Base-by-base conservation (phyloP, 768 basidiomycete species). In the Rhodotorula diobovata region DNA sequence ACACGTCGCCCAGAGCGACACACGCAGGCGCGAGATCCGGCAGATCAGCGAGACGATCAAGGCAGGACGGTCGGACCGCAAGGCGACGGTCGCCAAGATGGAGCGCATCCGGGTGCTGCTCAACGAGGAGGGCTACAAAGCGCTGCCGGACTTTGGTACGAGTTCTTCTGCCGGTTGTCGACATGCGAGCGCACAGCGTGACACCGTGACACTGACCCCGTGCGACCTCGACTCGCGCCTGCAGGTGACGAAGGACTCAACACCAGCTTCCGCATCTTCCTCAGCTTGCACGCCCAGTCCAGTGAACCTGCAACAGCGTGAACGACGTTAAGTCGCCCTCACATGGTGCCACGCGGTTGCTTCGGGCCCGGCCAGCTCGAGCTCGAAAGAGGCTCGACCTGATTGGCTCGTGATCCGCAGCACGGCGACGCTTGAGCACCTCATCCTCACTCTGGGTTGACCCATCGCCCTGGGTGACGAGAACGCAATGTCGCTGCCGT, bases 91-190 rank as follows among this genome's bases (percentile, higher is more conserved):
- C n/a, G 66, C 28, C 28, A 63, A 54, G 56, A 32, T 70, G 60
- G 65, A 67, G 57, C 60, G 68, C 39, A 67, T 73, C 5, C 51
- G 57, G 46, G 34, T 37, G 8, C 30, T 73, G 34, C 51, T 67
- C 12, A 37, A 66, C 12, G 68, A 70, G 43, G 72, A 73, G 53
- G 68, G 72, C 4, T 67, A 63, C 45, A 30, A 34, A 10, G 68
- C 68, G 0, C 30, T 70, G 35, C 72, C 72, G 0, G 68, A 69
- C 45, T 73, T 73, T 51, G 61, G 72, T 73, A 37, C 48, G 72
- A 57, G 25, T n/a, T 12, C 37, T 3, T 21, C 23, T 30, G 15
- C 50, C 41, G 16, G 18, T 25, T 21, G 4, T 51, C 28, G 4
- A 7, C 23, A 28, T n/a, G 50, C n/a, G n/a, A n/a, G n/a, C n/a